Evolutionary conservation across 1,139 yeast species (phyloP), one percentile per base, ranked within the genome.

Genomic region (Protomyces gravidus): DNA sequence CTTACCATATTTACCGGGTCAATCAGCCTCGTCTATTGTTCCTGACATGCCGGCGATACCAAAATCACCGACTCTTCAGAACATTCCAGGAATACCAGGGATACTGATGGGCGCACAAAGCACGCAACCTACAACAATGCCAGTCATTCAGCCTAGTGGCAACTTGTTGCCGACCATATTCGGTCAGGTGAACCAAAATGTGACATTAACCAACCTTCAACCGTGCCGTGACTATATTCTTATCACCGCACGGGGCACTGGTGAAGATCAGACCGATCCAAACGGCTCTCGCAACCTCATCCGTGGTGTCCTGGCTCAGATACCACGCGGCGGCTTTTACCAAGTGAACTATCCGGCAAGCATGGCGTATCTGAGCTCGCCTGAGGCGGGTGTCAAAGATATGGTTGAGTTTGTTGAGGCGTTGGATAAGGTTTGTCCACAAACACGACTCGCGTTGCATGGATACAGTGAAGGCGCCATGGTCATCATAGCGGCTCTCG

Each of bases 391-490:
- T 5, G 57, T 48, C 23, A 23, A 36, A 13, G 57, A 52, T 45
- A 23, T 52, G 49, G 25, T 25, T 7, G 30, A n/a, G 5, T 45
- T 42, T 39, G 45, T 52, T 17, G 39, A 33, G 9, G 50, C 50
- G 13, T 15, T 52, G 45, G 32, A 19, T 7, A 23, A 28, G 15
- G 46, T 28, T 26, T 52, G 57, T 52, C 57, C 57, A 26, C 15
- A 28, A 19, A 30, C 45, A n/a, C 27, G 25, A 11, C 30, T 52
- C 30, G 50, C 32, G n/a, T 28, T 27, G 26, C 46, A 42, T 32
- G 57, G 57, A 32, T 52, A 52, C 32, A 42, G 57, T 26, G 33
- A 52, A 17, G 57, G 57, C 17, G 57, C 57, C 45, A 52, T 52
- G 57, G 57, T 52, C 3, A 33, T 45, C n/a, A 33, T 52, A 7